Evolutionary conservation across 306 rosid genomes (phyloP), one percentile per base, ranked within the genome.

Genomic region (Morella rubra): DNA sequence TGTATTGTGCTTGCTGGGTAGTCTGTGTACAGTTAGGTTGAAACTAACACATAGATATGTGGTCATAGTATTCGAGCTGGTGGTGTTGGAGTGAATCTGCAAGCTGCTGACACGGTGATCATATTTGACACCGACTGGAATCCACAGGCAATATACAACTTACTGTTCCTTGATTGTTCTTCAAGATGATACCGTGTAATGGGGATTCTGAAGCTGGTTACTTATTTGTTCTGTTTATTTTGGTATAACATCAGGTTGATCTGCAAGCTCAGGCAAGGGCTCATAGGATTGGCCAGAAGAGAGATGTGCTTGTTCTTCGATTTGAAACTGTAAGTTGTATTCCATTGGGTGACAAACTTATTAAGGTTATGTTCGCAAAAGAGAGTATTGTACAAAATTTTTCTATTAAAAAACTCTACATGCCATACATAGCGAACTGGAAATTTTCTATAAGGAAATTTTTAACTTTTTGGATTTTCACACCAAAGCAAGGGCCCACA

Each of bases 261-360:
- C 83, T 96, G 85, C 99, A 96, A 89, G 99, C 99, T 6, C 99
- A 96, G 85, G 99, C 99, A 54, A 93, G 99, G 85, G 99, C 99
- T 82, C 99, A 96, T 85, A 88, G 99, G 82, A 86, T 96, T 82
- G 99, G 99, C 81, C 99, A 96, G 90, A 96, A 96, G 90, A 91
- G 90, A 88, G 99, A 96, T 0, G 99, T 96, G 67, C 97, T 96
- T 40, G 99, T 96, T 86, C 99, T 96, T 83, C 91, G 99, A 51
- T 96, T 96, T 84, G 99, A 96, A 87, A 96, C 99, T 72, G 99
- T 96, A 82, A 79, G 90, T 85, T 40, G 18, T 74, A 79, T 75
- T 64, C 10, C 51, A 52, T 59, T 65, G 56, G 76, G 5, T 59
- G 77, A 79, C 69, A 75, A 73, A 51, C 52, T 44, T 5, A 14